Conservation (phyloP, 1,284 basidiomycete species). For the Rhodotorula sp. region DNA sequence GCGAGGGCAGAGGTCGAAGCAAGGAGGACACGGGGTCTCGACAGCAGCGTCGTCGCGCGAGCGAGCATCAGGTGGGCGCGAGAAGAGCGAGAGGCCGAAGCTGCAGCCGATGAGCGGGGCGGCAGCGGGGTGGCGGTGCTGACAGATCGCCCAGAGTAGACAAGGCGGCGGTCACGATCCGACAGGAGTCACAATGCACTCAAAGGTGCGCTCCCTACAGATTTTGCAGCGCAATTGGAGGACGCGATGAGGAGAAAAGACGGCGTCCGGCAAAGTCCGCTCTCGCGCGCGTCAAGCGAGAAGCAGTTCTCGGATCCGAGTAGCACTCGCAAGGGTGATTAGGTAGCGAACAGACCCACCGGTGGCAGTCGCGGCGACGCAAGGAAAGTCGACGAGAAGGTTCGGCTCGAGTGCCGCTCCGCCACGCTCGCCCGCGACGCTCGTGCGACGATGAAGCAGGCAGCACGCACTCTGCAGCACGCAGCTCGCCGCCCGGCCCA, state of each 20-base stretch:
- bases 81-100: neutral
- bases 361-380: neutral
- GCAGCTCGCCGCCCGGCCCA: neutral
- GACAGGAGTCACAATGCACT: too few species aligned
- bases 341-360: neutral
- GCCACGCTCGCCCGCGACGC: too few species aligned
- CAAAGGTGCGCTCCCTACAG: too few species aligned
- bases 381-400: neutral
- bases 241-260: too few species aligned
- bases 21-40: conserved; percentile 12
- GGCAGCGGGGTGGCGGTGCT: neutral
- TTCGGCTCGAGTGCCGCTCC: neutral
- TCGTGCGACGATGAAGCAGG: conserved; percentile 21
- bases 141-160: neutral
- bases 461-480: conserved; percentile 12
- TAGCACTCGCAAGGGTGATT: neutral
- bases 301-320: neutral
- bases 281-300: neutral
- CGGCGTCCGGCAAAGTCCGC: too few species aligned
- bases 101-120: too few species aligned
- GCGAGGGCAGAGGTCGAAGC: conserved; percentile 18
- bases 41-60: neutral
- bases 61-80: neutral
- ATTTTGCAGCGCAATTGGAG: too few species aligned
- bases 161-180: too few species aligned